Percentiles rank a stretch among this genome's conserved stretches.
These are phyloP conservation scores for Cucurbita moschata DNA, from an alignment of 306 rosid species.

Conservation along the genomic window DNA sequence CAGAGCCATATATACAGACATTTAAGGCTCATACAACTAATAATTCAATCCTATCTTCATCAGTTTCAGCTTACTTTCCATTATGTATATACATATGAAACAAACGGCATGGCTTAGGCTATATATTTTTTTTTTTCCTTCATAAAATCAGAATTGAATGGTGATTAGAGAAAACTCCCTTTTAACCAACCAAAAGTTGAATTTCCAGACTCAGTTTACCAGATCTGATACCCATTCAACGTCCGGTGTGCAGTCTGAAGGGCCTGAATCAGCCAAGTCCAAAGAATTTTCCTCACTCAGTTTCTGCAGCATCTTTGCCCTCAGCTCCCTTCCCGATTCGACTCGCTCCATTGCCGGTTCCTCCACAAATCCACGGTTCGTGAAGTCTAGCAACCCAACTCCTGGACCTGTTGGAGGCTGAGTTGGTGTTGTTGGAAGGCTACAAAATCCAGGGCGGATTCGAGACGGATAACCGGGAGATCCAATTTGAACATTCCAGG, in stretches of 20 bases:
- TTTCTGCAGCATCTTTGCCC: slow-evolving; percentile 71
- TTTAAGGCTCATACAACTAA: background rate
- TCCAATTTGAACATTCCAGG: slow-evolving; percentile 33
- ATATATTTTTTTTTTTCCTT: background rate
- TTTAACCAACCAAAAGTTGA: background rate
- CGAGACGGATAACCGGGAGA: slow-evolving; percentile 54
- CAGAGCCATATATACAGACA: background rate
- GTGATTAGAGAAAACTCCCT: background rate
- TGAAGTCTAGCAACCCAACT: slow-evolving; percentile 23
- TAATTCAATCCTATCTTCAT: background rate
- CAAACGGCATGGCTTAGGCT: background rate
- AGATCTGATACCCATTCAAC: slow-evolving; percentile 80
- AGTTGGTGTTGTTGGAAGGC: slow-evolving; percentile 71
- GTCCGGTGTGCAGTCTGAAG: slow-evolving; percentile 34
- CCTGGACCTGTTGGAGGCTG: slow-evolving; percentile 31
- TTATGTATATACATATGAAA: background rate
- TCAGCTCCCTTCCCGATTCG: slow-evolving; percentile 67
- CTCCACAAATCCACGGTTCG: slow-evolving; percentile 42
- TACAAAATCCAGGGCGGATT: slow-evolving; percentile 53
- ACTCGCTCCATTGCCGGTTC: slow-evolving; percentile 91
- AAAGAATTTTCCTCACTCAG: slow-evolving; percentile 65
- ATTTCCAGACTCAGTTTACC: slow-evolving; percentile 21
- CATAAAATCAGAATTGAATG: background rate
- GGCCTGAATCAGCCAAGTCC: slow-evolving; percentile 17
- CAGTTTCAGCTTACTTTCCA: background rate